Base-by-base conservation (phyloP, 176 grass and related monocot species). In the Leersia perrieri region DNA sequence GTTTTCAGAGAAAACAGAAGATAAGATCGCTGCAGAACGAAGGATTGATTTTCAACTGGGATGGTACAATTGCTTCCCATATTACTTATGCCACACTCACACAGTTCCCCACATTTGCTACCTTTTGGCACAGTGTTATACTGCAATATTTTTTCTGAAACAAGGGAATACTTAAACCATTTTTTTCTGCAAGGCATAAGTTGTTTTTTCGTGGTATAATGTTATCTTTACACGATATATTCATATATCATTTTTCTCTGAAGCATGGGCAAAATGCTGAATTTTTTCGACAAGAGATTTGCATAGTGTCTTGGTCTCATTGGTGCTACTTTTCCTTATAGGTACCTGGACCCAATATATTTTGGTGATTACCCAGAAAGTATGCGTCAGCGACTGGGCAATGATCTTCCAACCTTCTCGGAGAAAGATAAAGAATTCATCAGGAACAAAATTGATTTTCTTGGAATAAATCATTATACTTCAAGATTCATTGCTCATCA, bases 381-480 rank as follows among this genome's bases (percentile, higher is more conserved):
- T 75, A 98, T 98, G 92, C 90, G 72, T 63, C 64, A 95, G 55
- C 78, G 86, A 11, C n/a, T 98, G 51, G 92, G 95, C 31, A 80
- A 92, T 77, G 70, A 89, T 70, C 95, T 98, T 83, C 95, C 95
- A 62, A 93, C 80, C 69, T 95, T 98, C 45, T 93, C 95, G 33
- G 86, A 95, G 72, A 91, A 82, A 91, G 92, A 98, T n/a, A 90
- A 76, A 81, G 90, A 95, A 73, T 84, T 89, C 32, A 86, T 98
- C 31, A 95, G 72, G 74, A 91, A 98, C 82, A 87, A 94, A 78
- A 85, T 92, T 84, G 95, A 98, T 77, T 98, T 98, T 93, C 16
- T 98, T 82, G 95, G 95, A 63, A 67, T 98, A 63, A 98, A 98
- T 82, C 95, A 98, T 78, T 98, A 98, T 77, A 98, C 95, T 32